Percentiles rank a stretch among this genome's conserved stretches.
Conservation (phyloP, 345 rosid species). For the Iberis pinnata region DNA sequence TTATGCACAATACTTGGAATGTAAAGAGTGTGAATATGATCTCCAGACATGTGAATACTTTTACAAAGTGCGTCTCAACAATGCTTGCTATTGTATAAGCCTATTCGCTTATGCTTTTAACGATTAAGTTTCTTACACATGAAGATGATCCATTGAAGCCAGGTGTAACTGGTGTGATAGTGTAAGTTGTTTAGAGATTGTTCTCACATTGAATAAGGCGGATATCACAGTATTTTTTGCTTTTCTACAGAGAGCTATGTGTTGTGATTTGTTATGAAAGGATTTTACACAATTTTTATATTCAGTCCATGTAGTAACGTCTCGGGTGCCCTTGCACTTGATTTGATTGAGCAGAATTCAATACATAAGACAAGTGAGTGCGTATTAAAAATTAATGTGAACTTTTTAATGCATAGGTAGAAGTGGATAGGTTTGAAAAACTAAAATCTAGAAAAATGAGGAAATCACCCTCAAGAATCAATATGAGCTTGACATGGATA, state of each 20-base stretch:
- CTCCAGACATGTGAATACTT: conserved; percentile 62
- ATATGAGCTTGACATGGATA: conserved; percentile 88
- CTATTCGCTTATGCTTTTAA: conserved; percentile 1
- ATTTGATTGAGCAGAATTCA: conserved; percentile 61
- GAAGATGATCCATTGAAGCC: conserved; percentile 55
- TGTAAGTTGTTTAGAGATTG: conserved; percentile 40
- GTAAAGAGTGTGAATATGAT: conserved; percentile 93
- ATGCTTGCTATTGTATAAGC: background rate
- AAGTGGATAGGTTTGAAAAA: conserved; percentile 87
- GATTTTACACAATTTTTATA: conserved; percentile 5
- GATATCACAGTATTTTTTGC: conserved; percentile 8
- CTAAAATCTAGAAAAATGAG: conserved; percentile 86
- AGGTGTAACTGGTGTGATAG: conserved; percentile 64
- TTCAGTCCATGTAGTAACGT: conserved; percentile 74
- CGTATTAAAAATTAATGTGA: conserved; percentile 16
- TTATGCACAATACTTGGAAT: conserved; percentile 63
- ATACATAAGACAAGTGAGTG: background rate
- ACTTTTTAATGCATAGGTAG: conserved; percentile 65
- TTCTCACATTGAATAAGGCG: too few relatives aligned
- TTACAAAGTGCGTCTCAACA: conserved; percentile 44
- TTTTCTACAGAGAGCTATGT: conserved; percentile 36
- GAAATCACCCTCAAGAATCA: conserved; percentile 87
- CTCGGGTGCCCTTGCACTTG: conserved; percentile 83
- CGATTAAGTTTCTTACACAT: conserved; percentile 30
- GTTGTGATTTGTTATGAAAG: conserved; percentile 1